phyloP scores from a whole-genome alignment of 2,329 filamentous ascomycete species.

The Mariannaea sp. region DNA sequence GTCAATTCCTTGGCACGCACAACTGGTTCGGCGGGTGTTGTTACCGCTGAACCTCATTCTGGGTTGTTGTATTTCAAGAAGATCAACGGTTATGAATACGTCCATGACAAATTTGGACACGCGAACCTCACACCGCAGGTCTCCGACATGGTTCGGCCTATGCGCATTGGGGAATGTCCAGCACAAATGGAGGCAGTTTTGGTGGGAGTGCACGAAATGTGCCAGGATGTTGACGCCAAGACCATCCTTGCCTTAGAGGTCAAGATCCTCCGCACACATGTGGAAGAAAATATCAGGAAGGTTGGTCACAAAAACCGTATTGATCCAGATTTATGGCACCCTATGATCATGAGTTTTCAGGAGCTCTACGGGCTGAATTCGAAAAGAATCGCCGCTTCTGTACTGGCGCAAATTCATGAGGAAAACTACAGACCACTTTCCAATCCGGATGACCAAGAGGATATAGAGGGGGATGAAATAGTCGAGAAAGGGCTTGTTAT shows the following conservation, averaged over 20 bases:
- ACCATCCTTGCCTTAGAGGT: neutral
- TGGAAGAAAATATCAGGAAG: slow-evolving; percentile 42
- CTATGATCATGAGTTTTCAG: slow-evolving; percentile 52
- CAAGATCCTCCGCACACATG: slow-evolving; percentile 40
- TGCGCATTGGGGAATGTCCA: slow-evolving; percentile 46
- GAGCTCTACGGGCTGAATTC: slow-evolving; percentile 47
- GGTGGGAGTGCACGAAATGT: slow-evolving; percentile 39
- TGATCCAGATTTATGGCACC: slow-evolving; percentile 49
- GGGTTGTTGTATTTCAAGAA: slow-evolving; percentile 27
- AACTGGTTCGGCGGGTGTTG: slow-evolving; percentile 40
- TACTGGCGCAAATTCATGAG: neutral
- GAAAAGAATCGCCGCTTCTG: neutral
- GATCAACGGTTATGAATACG: slow-evolving; percentile 41
- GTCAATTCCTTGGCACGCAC: slow-evolving; percentile 48
- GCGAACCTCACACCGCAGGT: slow-evolving; percentile 42
- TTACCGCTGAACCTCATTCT: slow-evolving; percentile 14
- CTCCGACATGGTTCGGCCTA: slow-evolving; percentile 43
- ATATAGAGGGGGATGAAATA: too few species aligned
- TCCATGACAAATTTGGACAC: slow-evolving; percentile 46
- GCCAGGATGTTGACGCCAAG: slow-evolving; percentile 36
- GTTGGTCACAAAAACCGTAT: slow-evolving; percentile 46
- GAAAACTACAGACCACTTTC: neutral
- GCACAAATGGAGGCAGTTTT: slow-evolving; percentile 51
- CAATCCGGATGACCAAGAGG: too few species aligned
- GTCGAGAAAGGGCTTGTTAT: too few species aligned